Evolutionary conservation across 1,284 basidiomycete genomes (phyloP).

Genomic region (Meripilus lineatus): DNA sequence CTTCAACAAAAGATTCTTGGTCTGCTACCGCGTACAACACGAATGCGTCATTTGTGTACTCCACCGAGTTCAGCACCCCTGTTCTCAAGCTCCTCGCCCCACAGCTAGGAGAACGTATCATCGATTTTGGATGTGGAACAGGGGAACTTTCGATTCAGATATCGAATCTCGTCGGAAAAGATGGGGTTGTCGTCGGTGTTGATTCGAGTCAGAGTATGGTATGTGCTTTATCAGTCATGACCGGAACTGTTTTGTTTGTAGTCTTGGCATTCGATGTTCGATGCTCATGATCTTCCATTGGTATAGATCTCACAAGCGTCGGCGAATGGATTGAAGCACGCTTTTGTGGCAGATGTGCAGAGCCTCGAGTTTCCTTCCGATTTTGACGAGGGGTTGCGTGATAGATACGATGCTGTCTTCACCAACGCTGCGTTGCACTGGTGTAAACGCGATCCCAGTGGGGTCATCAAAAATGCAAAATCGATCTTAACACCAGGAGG

Average conservation of each 20-base stretch:
- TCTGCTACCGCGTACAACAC: constrained; percentile 55
- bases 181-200: constrained; percentile 60
- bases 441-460: constrained; percentile 71
- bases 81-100: constrained; percentile 62
- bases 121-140: constrained; percentile 82
- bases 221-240: constrained; percentile 15
- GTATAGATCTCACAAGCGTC: constrained; percentile 54
- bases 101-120: constrained; percentile 59
- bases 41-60: constrained; percentile 70
- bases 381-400: constrained; percentile 14
- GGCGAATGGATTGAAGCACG: constrained; percentile 40
- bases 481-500: constrained; percentile 65
- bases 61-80: constrained; percentile 53
- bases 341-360: constrained; percentile 51
- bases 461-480: constrained; percentile 57
- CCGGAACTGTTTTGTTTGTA: background rate
- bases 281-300: background rate
- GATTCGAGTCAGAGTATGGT: constrained; percentile 77
- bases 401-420: constrained; percentile 61
- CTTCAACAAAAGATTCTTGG: constrained; percentile 33
- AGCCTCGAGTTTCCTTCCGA: constrained; percentile 32
- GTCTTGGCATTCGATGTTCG: background rate
- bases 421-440: constrained; percentile 80
- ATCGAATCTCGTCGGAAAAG: constrained; percentile 43
- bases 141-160: constrained; percentile 69